Conservation (phyloP, 2,329 filamentous ascomycete genomes). For the Ceratocystis smalleyi region DNA sequence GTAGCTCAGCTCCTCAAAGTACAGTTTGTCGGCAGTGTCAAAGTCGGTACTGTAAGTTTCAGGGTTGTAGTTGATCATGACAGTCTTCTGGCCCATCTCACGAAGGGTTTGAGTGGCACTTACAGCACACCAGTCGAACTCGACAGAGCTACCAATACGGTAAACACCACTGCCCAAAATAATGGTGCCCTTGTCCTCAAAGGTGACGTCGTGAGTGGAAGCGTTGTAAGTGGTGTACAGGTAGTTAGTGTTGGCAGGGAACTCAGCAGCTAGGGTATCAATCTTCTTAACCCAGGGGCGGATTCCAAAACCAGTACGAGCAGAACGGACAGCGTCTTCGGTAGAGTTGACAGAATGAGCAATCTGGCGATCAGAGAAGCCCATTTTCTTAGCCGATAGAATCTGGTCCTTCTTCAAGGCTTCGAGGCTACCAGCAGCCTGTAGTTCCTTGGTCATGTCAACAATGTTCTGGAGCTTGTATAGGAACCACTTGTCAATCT, state of each 20-base stretch:
- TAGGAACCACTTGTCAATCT: slow-evolving; percentile 99
- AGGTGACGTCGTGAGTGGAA: slow-evolving; percentile 78
- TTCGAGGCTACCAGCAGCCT: slow-evolving; percentile 67
- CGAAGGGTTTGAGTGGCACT: slow-evolving; percentile 72
- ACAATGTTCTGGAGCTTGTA: slow-evolving; percentile 98
- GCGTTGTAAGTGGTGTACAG: slow-evolving; percentile 97
- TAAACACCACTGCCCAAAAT: slow-evolving; percentile 92
- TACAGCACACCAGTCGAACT: slow-evolving; percentile 98
- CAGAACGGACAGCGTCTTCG: slow-evolving; percentile 78
- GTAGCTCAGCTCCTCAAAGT: slow-evolving; percentile 94
- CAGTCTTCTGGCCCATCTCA: slow-evolving; percentile 84
- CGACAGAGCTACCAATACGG: slow-evolving; percentile 90
- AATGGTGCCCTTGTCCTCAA: slow-evolving; percentile 80
- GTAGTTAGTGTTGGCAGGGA: slow-evolving; percentile 89
- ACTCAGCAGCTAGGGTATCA: slow-evolving; percentile 91
- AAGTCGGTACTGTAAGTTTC: slow-evolving; percentile 75
- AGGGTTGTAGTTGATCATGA: slow-evolving; percentile 90
- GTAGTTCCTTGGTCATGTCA: slow-evolving; percentile 70
- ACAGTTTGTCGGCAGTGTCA: slow-evolving; percentile 78
- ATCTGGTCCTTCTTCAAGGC: slow-evolving; percentile 79
- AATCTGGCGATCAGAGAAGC: slow-evolving; percentile 95
- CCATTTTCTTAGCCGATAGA: slow-evolving; percentile 86
- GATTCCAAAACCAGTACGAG: slow-evolving; percentile 73
- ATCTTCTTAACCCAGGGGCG: slow-evolving; percentile 68
- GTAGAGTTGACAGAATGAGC: slow-evolving; percentile 68